These are phyloP conservation scores for Exidia glandulosa DNA, from an alignment of 768 basidiomycete species.

Conservation along the genomic window DNA sequence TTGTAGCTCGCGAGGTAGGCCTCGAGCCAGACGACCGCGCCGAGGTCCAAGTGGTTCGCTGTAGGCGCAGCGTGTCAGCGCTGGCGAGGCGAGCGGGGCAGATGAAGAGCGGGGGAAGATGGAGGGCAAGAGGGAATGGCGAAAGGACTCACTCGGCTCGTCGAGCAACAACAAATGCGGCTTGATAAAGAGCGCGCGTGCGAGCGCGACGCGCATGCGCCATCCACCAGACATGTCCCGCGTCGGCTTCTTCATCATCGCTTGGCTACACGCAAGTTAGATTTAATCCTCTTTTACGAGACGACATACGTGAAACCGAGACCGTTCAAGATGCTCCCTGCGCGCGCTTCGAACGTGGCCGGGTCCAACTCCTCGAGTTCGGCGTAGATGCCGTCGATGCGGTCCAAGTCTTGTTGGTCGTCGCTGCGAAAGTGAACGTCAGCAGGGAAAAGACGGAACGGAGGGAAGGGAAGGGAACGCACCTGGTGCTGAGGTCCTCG, in stretches of 20 bases:
- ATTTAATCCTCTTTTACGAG: too few relatives aligned
- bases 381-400: slow-evolving; percentile 77
- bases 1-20: slow-evolving; percentile 97
- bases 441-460: too few relatives aligned
- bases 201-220: slow-evolving; percentile 97
- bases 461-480: too few relatives aligned
- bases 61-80: too few relatives aligned
- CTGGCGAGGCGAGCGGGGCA: too few relatives aligned
- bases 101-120: too few relatives aligned
- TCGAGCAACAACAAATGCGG: slow-evolving; percentile 92
- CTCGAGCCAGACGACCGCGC: slow-evolving; percentile 97
- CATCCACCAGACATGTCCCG: slow-evolving; percentile 99
- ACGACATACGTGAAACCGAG: slow-evolving; percentile 81
- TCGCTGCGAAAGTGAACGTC: too few relatives aligned
- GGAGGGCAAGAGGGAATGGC: too few relatives aligned
- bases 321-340: slow-evolving; percentile 93
- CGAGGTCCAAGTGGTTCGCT: slow-evolving; percentile 91
- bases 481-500: too few relatives aligned
- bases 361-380: slow-evolving; percentile 97
- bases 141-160: too few relatives aligned
- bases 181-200: slow-evolving; percentile 90
- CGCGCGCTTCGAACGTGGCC: slow-evolving; percentile 88
- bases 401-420: slow-evolving; percentile 73
- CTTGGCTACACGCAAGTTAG: too few relatives aligned
- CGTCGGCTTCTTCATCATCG: slow-evolving; percentile 94